Evolutionary conservation across 139 green algal species (phyloP).

Genomic region (Coccomyxa sp.): DNA sequence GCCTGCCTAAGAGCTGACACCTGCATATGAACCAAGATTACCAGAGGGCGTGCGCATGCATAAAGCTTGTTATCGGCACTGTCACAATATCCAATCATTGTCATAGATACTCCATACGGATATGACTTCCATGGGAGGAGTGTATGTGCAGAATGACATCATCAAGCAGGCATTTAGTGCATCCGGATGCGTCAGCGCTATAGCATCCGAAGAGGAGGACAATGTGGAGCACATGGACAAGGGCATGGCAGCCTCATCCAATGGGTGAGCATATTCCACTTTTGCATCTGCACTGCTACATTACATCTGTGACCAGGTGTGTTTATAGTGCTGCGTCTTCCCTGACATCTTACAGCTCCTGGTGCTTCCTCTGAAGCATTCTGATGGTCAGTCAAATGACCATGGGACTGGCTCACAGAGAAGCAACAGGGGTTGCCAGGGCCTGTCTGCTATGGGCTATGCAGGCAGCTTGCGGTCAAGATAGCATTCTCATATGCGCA

Average conservation of each 20-base stretch:
- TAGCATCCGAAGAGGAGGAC: conserved; percentile 70
- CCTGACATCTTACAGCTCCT: no score
- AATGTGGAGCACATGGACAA: no score
- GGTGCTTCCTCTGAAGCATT: no score
- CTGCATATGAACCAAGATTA: neutral
- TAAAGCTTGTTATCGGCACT: neutral
- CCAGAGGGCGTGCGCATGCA: neutral
- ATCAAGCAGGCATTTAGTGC: conserved; percentile 33
- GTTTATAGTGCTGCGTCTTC: no score
- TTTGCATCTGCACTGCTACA: no score
- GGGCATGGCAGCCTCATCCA: no score
- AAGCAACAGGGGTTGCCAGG: neutral
- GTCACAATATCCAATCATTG: neutral
- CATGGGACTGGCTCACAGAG: neutral
- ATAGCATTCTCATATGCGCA: neutral
- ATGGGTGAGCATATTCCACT: no score
- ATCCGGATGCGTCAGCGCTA: conserved; percentile 32
- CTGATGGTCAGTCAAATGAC: no score
- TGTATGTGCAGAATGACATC: conserved; percentile 45
- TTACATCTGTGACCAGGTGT: conserved; percentile 4
- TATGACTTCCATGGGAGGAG: neutral
- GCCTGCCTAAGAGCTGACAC: neutral
- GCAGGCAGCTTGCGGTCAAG: no score
- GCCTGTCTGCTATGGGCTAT: no score
- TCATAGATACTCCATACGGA: neutral